Base-by-base conservation (phyloP, 768 basidiomycete genomes). In the Mycena albidolilacea region DNA sequence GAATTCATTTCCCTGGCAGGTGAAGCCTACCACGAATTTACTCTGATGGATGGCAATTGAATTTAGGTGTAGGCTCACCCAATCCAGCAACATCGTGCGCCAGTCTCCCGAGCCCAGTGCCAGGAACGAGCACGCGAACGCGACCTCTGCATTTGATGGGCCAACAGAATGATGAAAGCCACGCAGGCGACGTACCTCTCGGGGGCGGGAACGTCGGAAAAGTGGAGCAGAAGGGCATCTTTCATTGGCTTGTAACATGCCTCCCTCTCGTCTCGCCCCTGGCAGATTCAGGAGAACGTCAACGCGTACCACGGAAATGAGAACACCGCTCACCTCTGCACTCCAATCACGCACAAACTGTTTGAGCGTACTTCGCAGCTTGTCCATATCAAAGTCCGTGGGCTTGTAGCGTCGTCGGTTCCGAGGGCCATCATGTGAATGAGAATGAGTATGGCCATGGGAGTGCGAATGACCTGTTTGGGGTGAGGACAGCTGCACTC, bases 331-430 rank as follows among this genome's bases (percentile, higher is more conserved):
- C 76, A 96, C 95, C 85, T 95, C 93, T 74, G 86, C 88, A 71
- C 93, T 95, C 97, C 97, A 99, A 79, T 99, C 97, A 14, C 97
- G 88, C 11, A 96, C 96, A 64, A 97, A 93, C 77, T 97, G 96
- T 78, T 97, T 95, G 48, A 98, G 82, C 0, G 97, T 97, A 78
- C 95, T 97, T 70, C 96, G 85, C 50, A 99, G 84, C 79, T 97
- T 97, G 79, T 98, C 96, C 91, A 94, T 93, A 76, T 96, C 93
- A 72, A 89, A 89, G 46, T 95, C 93, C 0, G 88, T 90, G 0
- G 91, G 88, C 69, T 83, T 86, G 75, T 87, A 87, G 61, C 79
- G 81, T 54, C 81, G 77, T 59, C 71, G 80, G 57, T 44, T 76
- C 58, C 71, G 73, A 23, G 21, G 76, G 2, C 50, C 67, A 64